Conservation (phyloP, 176 grass and related monocot genomes). For the Carex scoparia region DNA sequence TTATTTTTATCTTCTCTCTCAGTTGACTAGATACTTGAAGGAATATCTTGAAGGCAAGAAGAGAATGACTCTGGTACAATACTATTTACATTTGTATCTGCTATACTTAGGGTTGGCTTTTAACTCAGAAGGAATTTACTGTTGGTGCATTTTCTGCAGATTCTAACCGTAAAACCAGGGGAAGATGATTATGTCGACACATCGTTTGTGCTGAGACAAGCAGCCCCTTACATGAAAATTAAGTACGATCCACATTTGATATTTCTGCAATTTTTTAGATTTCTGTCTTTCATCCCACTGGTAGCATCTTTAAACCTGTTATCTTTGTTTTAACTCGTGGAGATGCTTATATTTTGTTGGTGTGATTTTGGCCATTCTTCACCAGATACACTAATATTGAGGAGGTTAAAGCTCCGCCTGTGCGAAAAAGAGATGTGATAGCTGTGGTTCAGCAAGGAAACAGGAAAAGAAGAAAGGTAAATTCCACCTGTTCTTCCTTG, state of each 20-base stretch:
- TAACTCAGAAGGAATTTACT: neutral
- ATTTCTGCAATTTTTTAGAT: neutral
- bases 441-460: slow-evolving; percentile 2
- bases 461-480: slow-evolving; percentile 22
- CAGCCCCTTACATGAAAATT: slow-evolving; percentile 99
- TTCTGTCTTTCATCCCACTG: neutral
- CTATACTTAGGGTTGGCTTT: neutral
- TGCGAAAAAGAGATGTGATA: slow-evolving; percentile 14
- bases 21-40: slow-evolving; percentile 91
- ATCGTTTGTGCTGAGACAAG: slow-evolving; percentile 91
- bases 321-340: neutral
- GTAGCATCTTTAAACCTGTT: neutral
- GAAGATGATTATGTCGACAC: slow-evolving; percentile 84
- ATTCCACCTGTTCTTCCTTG: neutral
- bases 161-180: slow-evolving; percentile 81
- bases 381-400: slow-evolving; percentile 19
- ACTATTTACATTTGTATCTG: slow-evolving; percentile 20
- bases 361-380: slow-evolving; percentile 1
- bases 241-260: slow-evolving; percentile 39
- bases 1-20: slow-evolving; percentile 27
- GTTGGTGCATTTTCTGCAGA: slow-evolving; percentile 33
- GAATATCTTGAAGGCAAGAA: slow-evolving; percentile 92
- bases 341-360: neutral
- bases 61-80: slow-evolving; percentile 75
- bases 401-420: slow-evolving; percentile 10